These are phyloP conservation scores for Rubia peregrina DNA, from an alignment of 305 asterid genomes.

Conservation along the genomic window DNA sequence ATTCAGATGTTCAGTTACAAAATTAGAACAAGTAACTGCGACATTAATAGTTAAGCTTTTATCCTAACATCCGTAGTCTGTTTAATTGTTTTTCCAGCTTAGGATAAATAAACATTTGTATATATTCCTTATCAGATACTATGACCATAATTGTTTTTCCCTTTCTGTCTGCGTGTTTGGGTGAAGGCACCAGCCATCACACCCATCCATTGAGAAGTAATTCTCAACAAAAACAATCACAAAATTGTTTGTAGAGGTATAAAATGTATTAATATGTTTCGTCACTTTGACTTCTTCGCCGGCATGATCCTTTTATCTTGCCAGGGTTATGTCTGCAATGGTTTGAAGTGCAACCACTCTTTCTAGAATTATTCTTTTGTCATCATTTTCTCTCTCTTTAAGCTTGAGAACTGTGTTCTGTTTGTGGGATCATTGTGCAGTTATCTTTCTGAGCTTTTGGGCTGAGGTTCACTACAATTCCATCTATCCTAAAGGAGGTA, in stretches of 20 bases:
- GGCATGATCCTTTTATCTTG: background rate
- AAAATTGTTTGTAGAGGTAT: background rate
- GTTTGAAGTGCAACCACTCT: background rate
- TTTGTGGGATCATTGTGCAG: conserved; percentile 34
- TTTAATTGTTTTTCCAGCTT: background rate
- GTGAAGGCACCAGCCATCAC: background rate
- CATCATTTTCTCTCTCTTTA: background rate
- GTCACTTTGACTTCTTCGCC: background rate
- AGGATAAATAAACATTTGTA: background rate
- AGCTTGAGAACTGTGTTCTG: background rate
- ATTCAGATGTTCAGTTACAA: background rate
- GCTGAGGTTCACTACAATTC: conserved; percentile 99
- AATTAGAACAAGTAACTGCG: background rate
- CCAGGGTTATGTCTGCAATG: background rate
- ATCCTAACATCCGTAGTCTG: background rate
- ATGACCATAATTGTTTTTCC: background rate
- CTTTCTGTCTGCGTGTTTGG: background rate
- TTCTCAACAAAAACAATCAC: background rate
- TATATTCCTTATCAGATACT: background rate
- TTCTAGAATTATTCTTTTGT: background rate
- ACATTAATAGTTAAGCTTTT: background rate
- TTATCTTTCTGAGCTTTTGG: conserved; percentile 83
- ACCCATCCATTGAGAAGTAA: background rate
- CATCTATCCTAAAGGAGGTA: conserved; percentile 88
- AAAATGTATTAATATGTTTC: background rate